phyloP scores from a whole-genome alignment of 768 basidiomycete genomes.

The Suillus luteus region DNA sequence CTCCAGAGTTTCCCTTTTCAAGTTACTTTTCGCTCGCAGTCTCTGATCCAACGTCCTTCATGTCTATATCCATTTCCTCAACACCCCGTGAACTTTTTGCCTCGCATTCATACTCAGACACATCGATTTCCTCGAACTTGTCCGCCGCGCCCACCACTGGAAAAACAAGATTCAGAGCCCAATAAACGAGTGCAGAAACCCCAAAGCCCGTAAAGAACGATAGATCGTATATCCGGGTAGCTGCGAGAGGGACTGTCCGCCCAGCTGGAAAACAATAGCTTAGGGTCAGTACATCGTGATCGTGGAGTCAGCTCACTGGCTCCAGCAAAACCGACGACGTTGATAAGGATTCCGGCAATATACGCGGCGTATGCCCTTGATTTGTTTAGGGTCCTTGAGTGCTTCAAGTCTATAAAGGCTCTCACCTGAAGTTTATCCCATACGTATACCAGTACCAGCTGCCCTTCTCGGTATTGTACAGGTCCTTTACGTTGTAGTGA shows the following conservation, averaged over 20 bases:
- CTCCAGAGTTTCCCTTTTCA: background rate
- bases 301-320: conserved; percentile 49
- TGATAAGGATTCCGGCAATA: conserved; percentile 75
- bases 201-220: conserved; percentile 87
- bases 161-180: conserved; percentile 55
- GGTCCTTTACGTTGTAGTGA: conserved; percentile 68
- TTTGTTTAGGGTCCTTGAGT: conserved; percentile 23
- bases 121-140: conserved; percentile 59
- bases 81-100: background rate
- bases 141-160: conserved; percentile 54
- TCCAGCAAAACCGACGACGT: conserved; percentile 80
- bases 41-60: background rate
- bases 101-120: conserved; percentile 32
- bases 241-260: conserved; percentile 60
- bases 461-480: conserved; percentile 57
- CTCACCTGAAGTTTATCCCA: conserved; percentile 70
- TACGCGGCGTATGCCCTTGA: conserved; percentile 65
- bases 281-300: conserved; percentile 4
- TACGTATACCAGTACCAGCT: conserved; percentile 79
- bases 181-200: conserved; percentile 67
- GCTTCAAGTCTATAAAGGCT: conserved; percentile 14
- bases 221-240: conserved; percentile 73
- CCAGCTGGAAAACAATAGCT: conserved; percentile 43
- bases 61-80: background rate
- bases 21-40: background rate